These are phyloP conservation scores for Fusarium graminum DNA, from an alignment of 2,329 filamentous ascomycete genomes.

Conservation along the genomic window DNA sequence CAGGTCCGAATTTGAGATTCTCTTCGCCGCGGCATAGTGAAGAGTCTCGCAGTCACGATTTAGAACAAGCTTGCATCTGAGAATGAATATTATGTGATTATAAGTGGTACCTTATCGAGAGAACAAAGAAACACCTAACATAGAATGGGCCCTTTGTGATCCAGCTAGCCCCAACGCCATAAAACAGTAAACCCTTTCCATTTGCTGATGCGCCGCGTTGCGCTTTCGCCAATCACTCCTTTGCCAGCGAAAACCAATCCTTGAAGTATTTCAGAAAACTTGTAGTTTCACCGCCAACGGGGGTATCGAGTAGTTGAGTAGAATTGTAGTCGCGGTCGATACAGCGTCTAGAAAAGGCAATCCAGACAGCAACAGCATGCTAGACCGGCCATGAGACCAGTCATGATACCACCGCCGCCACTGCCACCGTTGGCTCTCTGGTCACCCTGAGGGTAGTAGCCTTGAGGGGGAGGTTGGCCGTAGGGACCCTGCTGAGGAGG, in stretches of 20 bases:
- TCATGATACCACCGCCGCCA: slow-evolving; percentile 54
- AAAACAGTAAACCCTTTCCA: slow-evolving; percentile 25
- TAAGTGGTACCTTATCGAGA: slow-evolving; percentile 34
- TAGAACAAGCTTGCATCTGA: not conserved
- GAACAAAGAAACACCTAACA: slow-evolving; percentile 36
- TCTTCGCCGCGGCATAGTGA: slow-evolving; percentile 39
- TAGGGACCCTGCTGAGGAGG: slow-evolving; percentile 55
- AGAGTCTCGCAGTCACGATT: slow-evolving; percentile 2
- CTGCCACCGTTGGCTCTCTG: slow-evolving; percentile 49
- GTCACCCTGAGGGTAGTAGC: slow-evolving; percentile 53
- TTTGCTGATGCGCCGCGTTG: slow-evolving; percentile 30
- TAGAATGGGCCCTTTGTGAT: slow-evolving; percentile 30
- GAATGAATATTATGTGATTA: slow-evolving; percentile 42
- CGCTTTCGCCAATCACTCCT: slow-evolving; percentile 15
- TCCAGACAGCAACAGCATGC: slow-evolving; percentile 73
- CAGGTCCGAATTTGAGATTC: slow-evolving; percentile 42
- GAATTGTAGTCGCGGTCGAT: slow-evolving; percentile 11
- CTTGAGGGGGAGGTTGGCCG: slow-evolving; percentile 53
- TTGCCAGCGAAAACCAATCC: not conserved
- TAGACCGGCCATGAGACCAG: slow-evolving; percentile 63
- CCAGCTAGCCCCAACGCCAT: slow-evolving; percentile 43
- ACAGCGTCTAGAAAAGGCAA: slow-evolving; percentile 61
- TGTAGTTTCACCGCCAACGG: slow-evolving; percentile 7
- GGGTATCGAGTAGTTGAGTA: slow-evolving; percentile 13
- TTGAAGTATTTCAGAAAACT: not conserved